phyloP scores from a whole-genome alignment of 139 green algal species.

The Tetradesmus lagerheimii region DNA sequence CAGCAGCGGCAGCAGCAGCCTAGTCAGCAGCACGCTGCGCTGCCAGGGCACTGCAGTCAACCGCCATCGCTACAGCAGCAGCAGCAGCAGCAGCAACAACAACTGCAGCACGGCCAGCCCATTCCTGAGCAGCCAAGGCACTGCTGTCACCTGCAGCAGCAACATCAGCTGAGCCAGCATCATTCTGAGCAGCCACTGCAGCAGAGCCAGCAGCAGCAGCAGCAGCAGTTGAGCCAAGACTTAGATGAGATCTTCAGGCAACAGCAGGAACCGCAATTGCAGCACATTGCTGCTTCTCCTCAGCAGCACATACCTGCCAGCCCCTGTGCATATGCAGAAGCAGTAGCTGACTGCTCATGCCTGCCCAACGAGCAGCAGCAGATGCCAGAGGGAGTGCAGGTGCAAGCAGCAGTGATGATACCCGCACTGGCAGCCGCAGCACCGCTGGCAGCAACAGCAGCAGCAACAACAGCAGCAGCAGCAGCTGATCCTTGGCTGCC shows the following conservation, averaged over 20 bases:
- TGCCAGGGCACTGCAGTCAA: background rate
- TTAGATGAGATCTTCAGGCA: background rate
- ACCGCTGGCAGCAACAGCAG: too few species aligned
- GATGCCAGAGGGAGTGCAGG: background rate
- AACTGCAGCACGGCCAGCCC: too few species aligned
- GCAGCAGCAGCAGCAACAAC: too few species aligned
- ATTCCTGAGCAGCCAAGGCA: too few species aligned
- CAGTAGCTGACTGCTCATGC: background rate
- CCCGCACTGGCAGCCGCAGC: background rate
- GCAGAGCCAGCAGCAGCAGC: background rate
- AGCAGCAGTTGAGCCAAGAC: background rate
- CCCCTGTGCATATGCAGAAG: background rate
- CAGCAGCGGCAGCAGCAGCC: background rate
- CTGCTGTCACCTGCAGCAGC: too few species aligned
- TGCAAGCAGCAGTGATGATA: background rate
- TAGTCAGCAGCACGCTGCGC: too few species aligned
- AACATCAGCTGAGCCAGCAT: background rate
- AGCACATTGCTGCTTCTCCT: background rate
- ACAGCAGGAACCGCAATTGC: background rate
- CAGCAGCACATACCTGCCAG: background rate
- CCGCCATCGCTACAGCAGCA: too few species aligned
- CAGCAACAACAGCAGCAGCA: background rate
- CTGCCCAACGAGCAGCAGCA: background rate
- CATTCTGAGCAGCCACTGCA: background rate
- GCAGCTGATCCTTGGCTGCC: background rate